These are phyloP conservation scores for Daldinia caldariorum DNA, from an alignment of 495 filamentous ascomycete species.

Conservation along the genomic window DNA sequence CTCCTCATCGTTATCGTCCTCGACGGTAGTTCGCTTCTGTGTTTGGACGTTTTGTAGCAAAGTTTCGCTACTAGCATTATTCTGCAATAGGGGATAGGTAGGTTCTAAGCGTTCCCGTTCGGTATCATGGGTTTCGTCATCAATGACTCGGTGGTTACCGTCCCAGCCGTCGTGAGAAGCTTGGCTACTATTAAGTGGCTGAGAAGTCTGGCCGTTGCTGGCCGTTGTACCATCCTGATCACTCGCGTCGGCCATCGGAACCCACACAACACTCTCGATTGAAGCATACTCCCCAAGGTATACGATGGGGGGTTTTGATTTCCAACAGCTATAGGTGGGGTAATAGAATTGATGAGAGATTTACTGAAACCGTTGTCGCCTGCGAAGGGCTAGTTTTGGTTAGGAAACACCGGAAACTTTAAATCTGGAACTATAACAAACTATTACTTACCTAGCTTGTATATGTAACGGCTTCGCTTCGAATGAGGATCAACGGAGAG, in stretches of 20 bases:
- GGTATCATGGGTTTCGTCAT: conserved; percentile 9
- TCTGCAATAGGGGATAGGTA: conserved; percentile 56
- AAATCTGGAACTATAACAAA: too few relatives aligned
- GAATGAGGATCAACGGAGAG: not conserved
- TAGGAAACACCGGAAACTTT: not conserved
- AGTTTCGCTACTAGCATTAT: conserved; percentile 52
- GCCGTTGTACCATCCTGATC: conserved; percentile 32
- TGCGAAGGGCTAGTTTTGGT: not conserved
- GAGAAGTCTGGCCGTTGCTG: conserved; percentile 35
- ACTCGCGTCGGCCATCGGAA: conserved; percentile 35
- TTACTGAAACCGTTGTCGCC: not conserved
- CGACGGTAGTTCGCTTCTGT: conserved; percentile 50
- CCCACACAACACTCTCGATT: not conserved
- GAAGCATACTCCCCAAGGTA: conserved; percentile 26
- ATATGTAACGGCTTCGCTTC: not conserved
- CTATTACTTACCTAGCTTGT: too few relatives aligned
- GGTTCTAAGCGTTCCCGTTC: conserved; percentile 31
- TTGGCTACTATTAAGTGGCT: conserved; percentile 17
- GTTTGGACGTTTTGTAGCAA: conserved; percentile 45
- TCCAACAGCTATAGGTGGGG: not conserved
- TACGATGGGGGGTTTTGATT: not conserved
- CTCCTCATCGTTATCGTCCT: conserved; percentile 73
- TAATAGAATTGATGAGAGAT: not conserved
- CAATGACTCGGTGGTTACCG: conserved; percentile 14
- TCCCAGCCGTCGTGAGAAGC: conserved; percentile 12